These are phyloP conservation scores for Calonectria pseudoreteaudii DNA, from an alignment of 2,329 filamentous ascomycete genomes.

Conservation along the genomic window DNA sequence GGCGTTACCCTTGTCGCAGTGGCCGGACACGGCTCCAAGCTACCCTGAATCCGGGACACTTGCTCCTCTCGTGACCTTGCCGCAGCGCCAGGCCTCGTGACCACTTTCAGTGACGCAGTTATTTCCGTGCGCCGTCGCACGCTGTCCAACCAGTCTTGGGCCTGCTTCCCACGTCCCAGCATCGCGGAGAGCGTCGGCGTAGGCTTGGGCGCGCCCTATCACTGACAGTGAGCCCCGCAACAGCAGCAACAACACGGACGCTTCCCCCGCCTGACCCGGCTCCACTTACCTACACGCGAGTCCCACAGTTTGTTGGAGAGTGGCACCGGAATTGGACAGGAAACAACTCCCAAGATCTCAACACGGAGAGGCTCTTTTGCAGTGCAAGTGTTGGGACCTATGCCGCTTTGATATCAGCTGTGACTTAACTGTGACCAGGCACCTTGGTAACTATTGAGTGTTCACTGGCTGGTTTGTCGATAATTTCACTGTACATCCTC, in stretches of 20 bases:
- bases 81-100: neutral
- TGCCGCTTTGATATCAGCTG: neutral
- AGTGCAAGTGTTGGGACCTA: neutral
- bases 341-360: too few species aligned
- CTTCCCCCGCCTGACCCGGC: neutral
- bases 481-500: neutral
- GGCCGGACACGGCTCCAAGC: neutral
- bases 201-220: slow-evolving; percentile 13
- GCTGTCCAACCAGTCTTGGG: neutral
- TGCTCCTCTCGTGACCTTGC: neutral
- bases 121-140: neutral
- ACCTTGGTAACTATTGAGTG: neutral
- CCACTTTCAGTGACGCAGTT: neutral
- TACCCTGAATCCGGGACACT: slow-evolving; percentile 10
- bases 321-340: neutral
- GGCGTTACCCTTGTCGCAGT: slow-evolving; percentile 37
- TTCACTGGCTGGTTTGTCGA: neutral
- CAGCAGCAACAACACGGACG: neutral
- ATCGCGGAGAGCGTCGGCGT: neutral
- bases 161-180: neutral
- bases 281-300: neutral
- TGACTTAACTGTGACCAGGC: neutral
- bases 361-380: neutral
- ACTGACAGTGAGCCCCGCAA: neutral
- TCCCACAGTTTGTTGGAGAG: neutral